These are phyloP conservation scores for Noccaea bulbosa DNA, from an alignment of 345 rosid genomes.

Conservation along the genomic window DNA sequence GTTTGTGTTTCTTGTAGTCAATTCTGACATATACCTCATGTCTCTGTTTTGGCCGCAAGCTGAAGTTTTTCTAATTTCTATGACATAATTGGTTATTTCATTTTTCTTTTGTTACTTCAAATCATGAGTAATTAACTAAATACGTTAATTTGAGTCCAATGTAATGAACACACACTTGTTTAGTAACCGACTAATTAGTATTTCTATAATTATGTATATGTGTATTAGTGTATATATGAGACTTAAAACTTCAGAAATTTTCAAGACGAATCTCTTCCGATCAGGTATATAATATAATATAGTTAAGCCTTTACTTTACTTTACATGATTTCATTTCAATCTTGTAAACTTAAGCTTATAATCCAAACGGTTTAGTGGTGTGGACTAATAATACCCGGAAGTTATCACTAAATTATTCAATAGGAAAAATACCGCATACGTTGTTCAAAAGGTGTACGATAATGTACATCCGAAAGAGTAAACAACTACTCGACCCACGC, in stretches of 20 bases:
- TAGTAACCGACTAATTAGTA: not conserved
- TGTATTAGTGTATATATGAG: not conserved
- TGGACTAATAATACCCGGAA: not conserved
- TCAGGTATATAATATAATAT: not conserved
- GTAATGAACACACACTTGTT: not conserved
- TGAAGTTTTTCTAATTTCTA: constrained; percentile 10
- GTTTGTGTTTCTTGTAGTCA: constrained; percentile 8
- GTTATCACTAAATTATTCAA: not conserved
- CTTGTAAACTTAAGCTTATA: not conserved
- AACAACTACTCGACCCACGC: constrained; percentile 31
- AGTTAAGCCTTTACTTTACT: not conserved
- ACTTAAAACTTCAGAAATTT: not conserved
- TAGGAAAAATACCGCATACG: not conserved
- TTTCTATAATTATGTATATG: not conserved
- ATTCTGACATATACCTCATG: constrained; percentile 1
- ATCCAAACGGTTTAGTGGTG: not conserved
- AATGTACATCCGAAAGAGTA: constrained; percentile 4
- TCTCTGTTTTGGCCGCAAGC: constrained; percentile 3
- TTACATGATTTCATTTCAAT: not conserved
- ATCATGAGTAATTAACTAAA: too few species aligned
- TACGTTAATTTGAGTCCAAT: too few species aligned
- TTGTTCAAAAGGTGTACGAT: constrained; percentile 16
- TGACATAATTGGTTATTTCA: not conserved
- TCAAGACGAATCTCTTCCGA: not conserved
- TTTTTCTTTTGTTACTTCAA: too few species aligned